Evolutionary conservation across 331 rosid genomes (phyloP).

Genomic region (Phaseolus coccineus): DNA sequence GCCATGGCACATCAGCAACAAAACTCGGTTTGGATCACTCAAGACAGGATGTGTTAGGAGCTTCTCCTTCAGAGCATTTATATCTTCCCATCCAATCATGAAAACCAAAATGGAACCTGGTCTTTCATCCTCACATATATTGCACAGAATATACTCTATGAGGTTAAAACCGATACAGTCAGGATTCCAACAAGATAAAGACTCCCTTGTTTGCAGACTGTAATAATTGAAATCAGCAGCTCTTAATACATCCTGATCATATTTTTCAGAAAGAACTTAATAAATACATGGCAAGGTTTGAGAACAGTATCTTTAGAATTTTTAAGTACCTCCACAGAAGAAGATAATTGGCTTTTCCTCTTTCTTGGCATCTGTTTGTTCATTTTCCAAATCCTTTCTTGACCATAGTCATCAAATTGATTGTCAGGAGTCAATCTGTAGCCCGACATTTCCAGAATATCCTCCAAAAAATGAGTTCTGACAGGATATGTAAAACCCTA

Average conservation of each 20-base stretch:
- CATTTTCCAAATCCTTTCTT: conserved; percentile 91
- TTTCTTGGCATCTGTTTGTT: conserved; percentile 90
- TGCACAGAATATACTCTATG: conserved; percentile 72
- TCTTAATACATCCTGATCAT: conserved; percentile 77
- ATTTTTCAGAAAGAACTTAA: conserved; percentile 33
- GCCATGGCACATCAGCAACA: conserved; percentile 91
- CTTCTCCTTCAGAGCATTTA: conserved; percentile 84
- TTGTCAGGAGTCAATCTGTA: conserved; percentile 78
- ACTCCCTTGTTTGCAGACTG: conserved; percentile 76
- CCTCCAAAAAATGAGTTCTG: conserved; percentile 83
- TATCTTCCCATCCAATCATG: conserved; percentile 99
- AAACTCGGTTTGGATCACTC: conserved; percentile 76
- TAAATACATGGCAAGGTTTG: conserved; percentile 10
- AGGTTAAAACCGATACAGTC: conserved; percentile 87
- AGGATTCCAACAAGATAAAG: conserved; percentile 93
- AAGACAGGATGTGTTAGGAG: conserved; percentile 72
- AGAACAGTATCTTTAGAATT: conserved; percentile 10
- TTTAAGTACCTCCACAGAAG: conserved; percentile 73
- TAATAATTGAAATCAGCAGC: conserved; percentile 74
- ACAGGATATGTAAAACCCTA: conserved; percentile 94
- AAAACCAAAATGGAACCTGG: conserved; percentile 94
- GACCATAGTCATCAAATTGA: conserved; percentile 98
- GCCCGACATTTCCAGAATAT: conserved; percentile 79
- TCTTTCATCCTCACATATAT: conserved; percentile 79
- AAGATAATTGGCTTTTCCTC: conserved; percentile 96